Base-by-base conservation (phyloP, 306 rosid genomes). In the Biancaea sappan region DNA sequence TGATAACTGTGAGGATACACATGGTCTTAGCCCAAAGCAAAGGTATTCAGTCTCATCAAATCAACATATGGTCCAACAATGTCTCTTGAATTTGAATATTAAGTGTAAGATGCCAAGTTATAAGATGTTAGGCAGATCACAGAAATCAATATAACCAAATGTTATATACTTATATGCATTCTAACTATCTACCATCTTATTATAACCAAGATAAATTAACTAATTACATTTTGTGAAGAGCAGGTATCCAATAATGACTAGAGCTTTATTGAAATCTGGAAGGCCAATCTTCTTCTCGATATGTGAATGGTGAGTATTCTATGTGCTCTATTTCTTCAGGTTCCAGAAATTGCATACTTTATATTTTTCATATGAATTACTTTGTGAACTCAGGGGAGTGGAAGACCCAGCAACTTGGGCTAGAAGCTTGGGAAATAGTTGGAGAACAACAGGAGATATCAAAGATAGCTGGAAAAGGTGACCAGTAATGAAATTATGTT, bases 381-480 rank as follows among this genome's bases (percentile, higher is more conserved):
- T 56, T 76, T 56, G 12, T 67, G 8, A 57, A 56, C 29, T 41
- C 4, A 76, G 80, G 80, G 75, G 80, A 68, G 14, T 8, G 41
- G 53, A 68, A 68, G 75, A 88, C 68, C 88, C 92, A 2, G 88
- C 92, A 40, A 83, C 78, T 53, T 88, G 89, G 92, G 92, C 83
- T 10, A 37, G 26, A 26, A 51, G 14, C 13, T 52, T 88, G 34
- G 92, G 92, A 54, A 88, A 88, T 81, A 88, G 86, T 58, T 88
- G 92, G 92, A 83, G 92, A 76, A 88, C 89, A 34, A 88, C 92
- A 3, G 79, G 78, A 10, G 92, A 88, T 48, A 88, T 88, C 62
- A 3, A 31, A 12, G 89, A 85, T 71, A 81, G 70, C 3, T 88
- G 89, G 92, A 15, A 21, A 0, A 85, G 88, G 92, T 87, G 35